phyloP scores from a whole-genome alignment of 768 basidiomycete species.

The Butyriboletus loyo region DNA sequence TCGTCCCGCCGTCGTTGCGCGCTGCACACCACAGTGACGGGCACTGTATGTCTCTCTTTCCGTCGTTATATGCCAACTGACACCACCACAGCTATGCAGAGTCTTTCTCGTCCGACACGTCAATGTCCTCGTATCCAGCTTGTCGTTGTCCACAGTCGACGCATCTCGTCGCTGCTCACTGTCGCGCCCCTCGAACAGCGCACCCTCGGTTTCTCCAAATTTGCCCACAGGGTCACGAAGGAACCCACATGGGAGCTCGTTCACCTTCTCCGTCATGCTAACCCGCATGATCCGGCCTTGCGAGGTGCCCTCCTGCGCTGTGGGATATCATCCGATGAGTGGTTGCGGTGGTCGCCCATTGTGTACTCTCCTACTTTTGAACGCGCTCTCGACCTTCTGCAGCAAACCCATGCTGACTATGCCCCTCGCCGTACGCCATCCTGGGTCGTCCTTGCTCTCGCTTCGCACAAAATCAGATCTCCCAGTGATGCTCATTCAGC shows the following conservation, averaged over 20 bases:
- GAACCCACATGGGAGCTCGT: conserved; percentile 46
- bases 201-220: conserved; percentile 28
- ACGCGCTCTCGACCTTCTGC: conserved; percentile 26
- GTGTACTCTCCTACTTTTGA: conserved; percentile 36
- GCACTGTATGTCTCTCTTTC: neutral
- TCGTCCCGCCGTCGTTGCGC: neutral
- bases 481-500: conserved; percentile 43
- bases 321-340: conserved; percentile 37
- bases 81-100: conserved; percentile 18
- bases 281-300: conserved; percentile 1
- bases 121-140: neutral
- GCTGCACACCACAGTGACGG: neutral
- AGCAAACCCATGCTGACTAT: neutral
- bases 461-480: conserved; percentile 45
- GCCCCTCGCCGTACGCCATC: conserved; percentile 33
- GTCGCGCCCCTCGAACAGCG: conserved; percentile 21
- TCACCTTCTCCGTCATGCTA: conserved; percentile 26
- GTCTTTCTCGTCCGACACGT: conserved; percentile 10
- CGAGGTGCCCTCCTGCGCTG: conserved; percentile 30
- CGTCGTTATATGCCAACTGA: neutral
- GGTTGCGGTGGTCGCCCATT: conserved; percentile 37
- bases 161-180: conserved; percentile 20
- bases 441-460: conserved; percentile 56
- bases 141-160: conserved; percentile 1
- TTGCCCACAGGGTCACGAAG: conserved; percentile 34